Evolutionary conservation across 2,329 filamentous ascomycete genomes (phyloP).

Genomic region (Diaporthe ilicicola): DNA sequence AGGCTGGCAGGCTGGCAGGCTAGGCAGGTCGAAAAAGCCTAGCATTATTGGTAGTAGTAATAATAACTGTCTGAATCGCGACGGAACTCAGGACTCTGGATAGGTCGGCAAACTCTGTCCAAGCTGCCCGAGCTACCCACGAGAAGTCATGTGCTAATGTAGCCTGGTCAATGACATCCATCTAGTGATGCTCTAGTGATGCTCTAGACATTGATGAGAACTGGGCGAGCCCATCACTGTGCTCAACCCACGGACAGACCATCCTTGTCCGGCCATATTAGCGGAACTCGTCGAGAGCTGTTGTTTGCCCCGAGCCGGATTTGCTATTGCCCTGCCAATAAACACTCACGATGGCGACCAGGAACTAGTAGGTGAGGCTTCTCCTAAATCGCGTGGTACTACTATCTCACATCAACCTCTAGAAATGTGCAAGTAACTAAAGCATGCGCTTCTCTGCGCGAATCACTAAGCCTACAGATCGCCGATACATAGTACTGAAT

Average conservation of each 20-base stretch:
- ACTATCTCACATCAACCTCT: neutral
- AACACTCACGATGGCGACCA: neutral
- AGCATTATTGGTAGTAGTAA: too few relatives aligned
- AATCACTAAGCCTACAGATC: neutral
- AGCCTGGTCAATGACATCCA: neutral
- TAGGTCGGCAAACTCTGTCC: too few relatives aligned
- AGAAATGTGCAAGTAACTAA: neutral
- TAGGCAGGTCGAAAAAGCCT: neutral
- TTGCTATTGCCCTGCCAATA: conserved; percentile 7
- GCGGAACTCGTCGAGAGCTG: neutral
- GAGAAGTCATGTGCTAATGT: neutral
- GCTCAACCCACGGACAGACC: neutral
- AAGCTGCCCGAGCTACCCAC: neutral
- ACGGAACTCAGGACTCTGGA: neutral
- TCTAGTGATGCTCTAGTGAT: neutral
- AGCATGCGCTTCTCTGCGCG: neutral
- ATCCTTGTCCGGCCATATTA: neutral
- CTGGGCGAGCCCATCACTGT: neutral
- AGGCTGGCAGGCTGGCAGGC: neutral
- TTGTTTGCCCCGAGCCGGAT: conserved; percentile 7
- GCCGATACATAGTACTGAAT: too few relatives aligned
- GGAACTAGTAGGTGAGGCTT: neutral
- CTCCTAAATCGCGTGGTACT: neutral
- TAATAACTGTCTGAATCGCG: neutral
- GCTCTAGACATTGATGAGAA: too few relatives aligned